phyloP scores from a whole-genome alignment of 345 rosid species.

The Noccaea bulbosa region DNA sequence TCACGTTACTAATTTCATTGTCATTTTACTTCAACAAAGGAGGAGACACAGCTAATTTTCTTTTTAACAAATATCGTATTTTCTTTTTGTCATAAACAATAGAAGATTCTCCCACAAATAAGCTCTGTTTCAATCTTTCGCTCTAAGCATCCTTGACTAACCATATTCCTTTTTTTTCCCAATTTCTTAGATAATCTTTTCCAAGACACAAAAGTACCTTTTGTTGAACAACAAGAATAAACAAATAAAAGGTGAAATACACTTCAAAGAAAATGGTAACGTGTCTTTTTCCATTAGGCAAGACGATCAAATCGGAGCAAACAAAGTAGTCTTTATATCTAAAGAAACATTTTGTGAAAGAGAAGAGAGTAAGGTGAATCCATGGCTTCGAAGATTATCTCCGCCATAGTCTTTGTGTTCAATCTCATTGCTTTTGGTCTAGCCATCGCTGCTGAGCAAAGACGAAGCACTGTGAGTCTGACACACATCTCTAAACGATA shows the following conservation, averaged over 20 bases:
- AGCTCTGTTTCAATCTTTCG: slow-evolving; percentile 23
- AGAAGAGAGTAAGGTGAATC: slow-evolving; percentile 28
- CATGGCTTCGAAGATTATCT: slow-evolving; percentile 85
- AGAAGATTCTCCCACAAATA: slow-evolving; percentile 23
- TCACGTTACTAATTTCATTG: background rate
- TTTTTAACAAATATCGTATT: background rate
- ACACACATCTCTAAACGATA: background rate
- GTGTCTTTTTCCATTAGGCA: slow-evolving; percentile 51
- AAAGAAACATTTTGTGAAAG: slow-evolving; percentile 29
- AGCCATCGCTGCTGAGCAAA: slow-evolving; percentile 98
- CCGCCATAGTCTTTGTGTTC: slow-evolving; percentile 64
- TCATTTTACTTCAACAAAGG: background rate
- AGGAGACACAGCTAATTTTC: background rate
- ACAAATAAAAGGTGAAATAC: slow-evolving; percentile 44
- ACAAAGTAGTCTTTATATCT: slow-evolving; percentile 34
- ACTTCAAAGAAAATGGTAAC: slow-evolving; percentile 45
- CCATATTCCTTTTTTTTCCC: slow-evolving; percentile 4
- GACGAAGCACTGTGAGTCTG: slow-evolving; percentile 86
- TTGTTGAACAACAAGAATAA: background rate
- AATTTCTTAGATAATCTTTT: slow-evolving; percentile 4
- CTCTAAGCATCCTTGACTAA: slow-evolving; percentile 20
- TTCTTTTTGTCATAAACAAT: slow-evolving; percentile 6
- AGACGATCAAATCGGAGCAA: slow-evolving; percentile 36
- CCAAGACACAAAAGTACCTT: background rate
- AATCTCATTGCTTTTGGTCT: slow-evolving; percentile 91